Evolutionary conservation across 768 basidiomycete species (phyloP), one percentile per base, ranked within the genome.

Genomic region (Botryobasidium botryosum): DNA sequence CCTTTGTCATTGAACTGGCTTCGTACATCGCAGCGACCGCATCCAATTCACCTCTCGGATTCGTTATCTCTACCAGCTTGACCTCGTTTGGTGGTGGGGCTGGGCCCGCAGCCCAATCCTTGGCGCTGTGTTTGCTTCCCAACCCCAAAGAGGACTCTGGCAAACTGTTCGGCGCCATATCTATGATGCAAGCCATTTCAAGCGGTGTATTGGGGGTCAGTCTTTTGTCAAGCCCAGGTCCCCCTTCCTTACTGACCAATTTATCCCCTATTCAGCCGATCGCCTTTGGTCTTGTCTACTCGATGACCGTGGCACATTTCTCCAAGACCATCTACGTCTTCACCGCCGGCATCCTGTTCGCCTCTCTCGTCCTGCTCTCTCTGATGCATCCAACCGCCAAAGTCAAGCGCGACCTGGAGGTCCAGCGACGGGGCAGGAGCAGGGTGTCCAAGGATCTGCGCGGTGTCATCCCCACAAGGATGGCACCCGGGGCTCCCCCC

Each of bases 131-230:
- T 24, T 35, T 49, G n/a, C 35, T 49, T 13, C 27, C 27, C 20
- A 36, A 49, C 12, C 25, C 44, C 21, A 35, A 20, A 12, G 48
- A 46, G 17, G 29, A 49, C 31, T 33, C 38, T 4, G 48, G 48
- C 2, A 49, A 49, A 33, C 24, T 49, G 25, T 49, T 49, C 26
- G 48, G 48, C 17, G 48, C 48, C 20, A 29, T 49, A n/a, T 32
- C 28, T 23, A 43, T 49, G 38, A 36, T 49, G 13, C 45, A 46
- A 15, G 33, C 48, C 8, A 21, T 32, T 6, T 33, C 29, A 3
- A 21, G 35, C 10, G 25, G 21, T 13, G 40, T 49, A 27, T 20
- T 46, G 17, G 35, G 33, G n/a, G 48, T 49, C 40, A 3, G 47
- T 44, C 31, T 4, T 24, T n/a, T 6, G 12, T 18, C 44, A 3